phyloP scores from a whole-genome alignment of 768 basidiomycete genomes.

The Gautieria morchelliformis region DNA sequence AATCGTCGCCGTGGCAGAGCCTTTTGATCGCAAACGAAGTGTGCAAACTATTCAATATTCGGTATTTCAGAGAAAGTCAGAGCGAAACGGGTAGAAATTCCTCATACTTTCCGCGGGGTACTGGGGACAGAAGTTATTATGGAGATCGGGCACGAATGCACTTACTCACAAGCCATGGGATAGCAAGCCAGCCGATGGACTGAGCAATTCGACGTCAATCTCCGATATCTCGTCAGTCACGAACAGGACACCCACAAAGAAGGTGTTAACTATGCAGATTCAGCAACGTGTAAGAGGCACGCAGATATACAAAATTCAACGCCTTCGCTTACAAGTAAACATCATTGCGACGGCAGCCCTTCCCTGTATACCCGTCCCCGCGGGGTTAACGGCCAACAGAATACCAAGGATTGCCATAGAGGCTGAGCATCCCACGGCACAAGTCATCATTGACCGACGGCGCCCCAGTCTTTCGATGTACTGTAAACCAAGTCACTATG shows the following conservation, averaged over 20 bases:
- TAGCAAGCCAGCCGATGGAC: slow-evolving; percentile 7
- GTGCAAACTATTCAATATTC: slow-evolving; percentile 1
- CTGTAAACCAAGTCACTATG: background rate
- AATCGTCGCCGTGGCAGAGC: slow-evolving; percentile 4
- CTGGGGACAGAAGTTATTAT: background rate
- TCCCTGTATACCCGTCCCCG: background rate
- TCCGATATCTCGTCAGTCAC: background rate
- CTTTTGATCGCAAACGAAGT: slow-evolving; percentile 6
- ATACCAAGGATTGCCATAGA: slow-evolving; percentile 4
- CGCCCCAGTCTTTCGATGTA: slow-evolving; percentile 3
- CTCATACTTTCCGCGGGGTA: slow-evolving; percentile 7
- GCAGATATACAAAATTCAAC: background rate
- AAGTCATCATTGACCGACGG: slow-evolving; percentile 6
- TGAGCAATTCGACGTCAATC: background rate
- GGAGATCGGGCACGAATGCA: background rate
- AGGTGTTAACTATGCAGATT: background rate
- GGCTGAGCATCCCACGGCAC: slow-evolving; percentile 3
- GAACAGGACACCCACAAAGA: slow-evolving; percentile 2
- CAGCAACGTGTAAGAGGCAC: background rate
- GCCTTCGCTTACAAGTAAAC: background rate
- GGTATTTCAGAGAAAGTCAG: background rate
- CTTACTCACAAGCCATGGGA: slow-evolving; percentile 5
- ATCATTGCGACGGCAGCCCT: slow-evolving; percentile 5
- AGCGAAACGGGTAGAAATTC: background rate
- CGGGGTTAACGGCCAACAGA: slow-evolving; percentile 1